A percentile compares a stretch with the other conserved stretches of the same genome.
These are phyloP conservation scores for Fusarium clavum DNA, from an alignment of 2,329 filamentous ascomycete species.

Conservation along the genomic window DNA sequence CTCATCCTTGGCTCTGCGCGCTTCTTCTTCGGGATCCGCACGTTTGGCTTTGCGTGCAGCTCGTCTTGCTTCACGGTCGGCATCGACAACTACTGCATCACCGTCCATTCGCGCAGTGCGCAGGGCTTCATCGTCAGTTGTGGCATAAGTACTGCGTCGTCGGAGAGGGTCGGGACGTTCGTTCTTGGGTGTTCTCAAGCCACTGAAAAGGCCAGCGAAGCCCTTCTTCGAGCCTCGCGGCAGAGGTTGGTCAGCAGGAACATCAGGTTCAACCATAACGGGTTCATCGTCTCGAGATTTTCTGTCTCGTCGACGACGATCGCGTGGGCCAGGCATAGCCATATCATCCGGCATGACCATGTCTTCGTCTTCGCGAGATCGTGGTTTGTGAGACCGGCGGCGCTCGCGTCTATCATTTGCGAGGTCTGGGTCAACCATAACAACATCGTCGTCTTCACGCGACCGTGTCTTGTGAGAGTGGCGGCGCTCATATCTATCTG, in stretches of 20 bases:
- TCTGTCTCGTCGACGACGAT: constrained; percentile 52
- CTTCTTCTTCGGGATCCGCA: constrained; percentile 70
- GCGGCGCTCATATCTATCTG: constrained; percentile 49
- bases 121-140: constrained; percentile 62
- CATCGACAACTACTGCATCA: constrained; percentile 61
- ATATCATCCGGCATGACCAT: constrained; percentile 61
- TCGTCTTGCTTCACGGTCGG: constrained; percentile 70
- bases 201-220: constrained; percentile 71
- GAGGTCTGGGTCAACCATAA: constrained; percentile 60
- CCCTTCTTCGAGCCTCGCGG: constrained; percentile 62
- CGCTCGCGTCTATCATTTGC: constrained; percentile 48
- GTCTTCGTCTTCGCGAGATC: constrained; percentile 54
- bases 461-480: constrained; percentile 57
- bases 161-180: constrained; percentile 54
- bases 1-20: constrained; percentile 67
- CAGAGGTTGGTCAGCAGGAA: constrained; percentile 49
- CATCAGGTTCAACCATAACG: constrained; percentile 53
- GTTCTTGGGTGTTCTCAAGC: constrained; percentile 62
- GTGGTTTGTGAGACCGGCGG: constrained; percentile 58
- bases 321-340: constrained; percentile 44
- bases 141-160: constrained; percentile 62
- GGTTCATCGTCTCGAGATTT: constrained; percentile 55
- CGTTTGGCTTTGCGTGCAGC: constrained; percentile 71
- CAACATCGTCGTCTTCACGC: constrained; percentile 56
- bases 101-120: constrained; percentile 63